Percentiles rank a stretch among this genome's conserved stretches.
Evolutionary conservation across 441 rosid genomes (phyloP).

Genomic region (Pelargonium hybrid): DNA sequence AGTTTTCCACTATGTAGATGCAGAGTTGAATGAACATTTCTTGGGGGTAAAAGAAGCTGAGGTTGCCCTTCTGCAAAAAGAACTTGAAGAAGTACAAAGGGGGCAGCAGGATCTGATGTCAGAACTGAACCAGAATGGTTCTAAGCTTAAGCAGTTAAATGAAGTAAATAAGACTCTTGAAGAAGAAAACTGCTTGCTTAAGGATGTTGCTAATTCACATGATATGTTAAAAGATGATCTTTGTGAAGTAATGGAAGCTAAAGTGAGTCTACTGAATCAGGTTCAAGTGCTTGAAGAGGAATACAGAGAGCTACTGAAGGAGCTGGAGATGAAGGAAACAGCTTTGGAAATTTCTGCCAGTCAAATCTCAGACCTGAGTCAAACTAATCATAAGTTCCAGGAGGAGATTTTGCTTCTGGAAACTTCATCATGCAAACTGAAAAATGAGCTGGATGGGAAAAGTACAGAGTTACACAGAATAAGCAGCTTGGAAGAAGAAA

Average conservation of each 20-base stretch:
- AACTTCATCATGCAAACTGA: conserved; percentile 24
- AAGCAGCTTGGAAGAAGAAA: conserved; percentile 29
- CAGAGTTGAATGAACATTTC: conserved; percentile 42
- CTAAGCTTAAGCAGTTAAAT: conserved; percentile 18
- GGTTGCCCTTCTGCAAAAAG: conserved; percentile 23
- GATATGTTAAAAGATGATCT: conserved; percentile 26
- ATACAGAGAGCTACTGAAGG: conserved; percentile 17
- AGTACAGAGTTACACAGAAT: conserved; percentile 26
- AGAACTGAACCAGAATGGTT: conserved; percentile 16
- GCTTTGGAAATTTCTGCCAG: conserved; percentile 28
- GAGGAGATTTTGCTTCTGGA: conserved; percentile 25
- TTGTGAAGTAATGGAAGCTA: conserved; percentile 23
- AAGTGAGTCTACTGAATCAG: conserved; percentile 23
- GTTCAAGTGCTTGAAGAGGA: conserved; percentile 35
- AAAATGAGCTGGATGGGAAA: conserved; percentile 30
- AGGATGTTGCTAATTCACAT: conserved; percentile 23
- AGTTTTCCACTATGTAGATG: conserved; percentile 38
- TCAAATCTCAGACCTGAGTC: conserved; percentile 21
- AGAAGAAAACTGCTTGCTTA: conserved; percentile 18
- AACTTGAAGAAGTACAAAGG: conserved; percentile 25
- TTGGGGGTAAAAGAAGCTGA: conserved; percentile 33
- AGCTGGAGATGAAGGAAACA: conserved; percentile 27
- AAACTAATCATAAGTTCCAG: conserved; percentile 30
- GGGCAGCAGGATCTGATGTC: conserved; percentile 19
- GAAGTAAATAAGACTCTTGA: conserved; percentile 19